These are phyloP conservation scores for Mortierella alpina DNA, from an alignment of 192 early-diverging fungal genomes.

Conservation along the genomic window DNA sequence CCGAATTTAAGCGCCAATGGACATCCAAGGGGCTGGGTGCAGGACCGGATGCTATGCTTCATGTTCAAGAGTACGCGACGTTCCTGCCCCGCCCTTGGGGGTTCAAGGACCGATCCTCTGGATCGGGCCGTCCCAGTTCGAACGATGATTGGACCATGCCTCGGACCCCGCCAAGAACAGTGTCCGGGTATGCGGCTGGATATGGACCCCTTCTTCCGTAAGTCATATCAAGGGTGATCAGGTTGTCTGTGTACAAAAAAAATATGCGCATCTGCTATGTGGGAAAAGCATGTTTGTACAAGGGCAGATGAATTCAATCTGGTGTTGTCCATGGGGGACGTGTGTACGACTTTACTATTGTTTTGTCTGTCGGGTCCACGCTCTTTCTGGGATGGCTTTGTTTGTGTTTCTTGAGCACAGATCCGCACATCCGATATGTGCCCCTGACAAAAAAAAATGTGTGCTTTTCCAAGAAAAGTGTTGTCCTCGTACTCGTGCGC, in stretches of 20 bases:
- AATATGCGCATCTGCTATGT: not conserved
- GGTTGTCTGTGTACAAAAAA: not conserved
- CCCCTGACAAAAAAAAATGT: too few species aligned
- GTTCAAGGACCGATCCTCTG: conserved; percentile 11
- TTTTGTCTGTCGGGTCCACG: not conserved
- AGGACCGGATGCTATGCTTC: conserved; percentile 13
- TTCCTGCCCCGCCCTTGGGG: conserved; percentile 19
- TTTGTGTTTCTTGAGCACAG: too few species aligned
- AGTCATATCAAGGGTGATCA: not conserved
- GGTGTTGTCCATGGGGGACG: not conserved
- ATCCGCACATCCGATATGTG: too few species aligned
- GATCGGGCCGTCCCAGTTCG: not conserved
- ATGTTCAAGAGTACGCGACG: conserved; percentile 14
- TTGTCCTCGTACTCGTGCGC: too few species aligned
- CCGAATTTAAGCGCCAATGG: conserved; percentile 8
- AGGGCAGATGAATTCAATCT: not conserved
- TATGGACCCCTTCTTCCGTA: conserved; percentile 25
- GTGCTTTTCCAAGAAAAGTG: too few species aligned
- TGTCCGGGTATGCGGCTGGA: conserved; percentile 26
- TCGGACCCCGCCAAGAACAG: conserved; percentile 14
- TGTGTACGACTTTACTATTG: not conserved
- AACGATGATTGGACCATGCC: conserved; percentile 8
- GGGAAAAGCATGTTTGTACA: not conserved
- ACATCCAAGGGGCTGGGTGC: not conserved
- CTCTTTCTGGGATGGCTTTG: not conserved